Conservation (phyloP, 345 rosid genomes). For the Camelina sativa region DNA sequence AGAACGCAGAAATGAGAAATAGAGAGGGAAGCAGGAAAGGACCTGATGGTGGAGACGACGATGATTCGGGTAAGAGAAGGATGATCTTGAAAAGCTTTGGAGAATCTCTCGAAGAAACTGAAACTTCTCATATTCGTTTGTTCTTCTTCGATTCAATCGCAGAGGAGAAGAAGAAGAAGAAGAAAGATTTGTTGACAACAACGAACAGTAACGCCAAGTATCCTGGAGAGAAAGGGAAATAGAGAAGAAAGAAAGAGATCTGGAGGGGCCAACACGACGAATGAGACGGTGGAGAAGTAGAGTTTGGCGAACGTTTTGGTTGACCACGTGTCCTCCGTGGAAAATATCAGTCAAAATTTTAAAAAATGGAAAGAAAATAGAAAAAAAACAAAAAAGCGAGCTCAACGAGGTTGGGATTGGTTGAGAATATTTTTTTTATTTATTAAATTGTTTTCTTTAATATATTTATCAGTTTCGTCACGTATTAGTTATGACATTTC, state of each 20-base stretch:
- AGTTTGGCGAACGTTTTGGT: conserved; percentile 20
- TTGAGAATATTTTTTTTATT: background rate
- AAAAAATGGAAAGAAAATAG: background rate
- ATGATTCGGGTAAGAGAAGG: conserved; percentile 72
- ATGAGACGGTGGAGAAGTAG: conserved; percentile 36
- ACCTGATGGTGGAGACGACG: conserved; percentile 86
- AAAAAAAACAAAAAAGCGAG: background rate
- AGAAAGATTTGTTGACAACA: conserved; percentile 26
- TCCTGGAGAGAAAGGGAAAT: conserved; percentile 36
- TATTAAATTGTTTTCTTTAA: background rate
- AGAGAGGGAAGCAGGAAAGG: conserved; percentile 8
- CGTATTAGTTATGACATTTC: conserved; percentile 17
- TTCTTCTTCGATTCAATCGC: background rate
- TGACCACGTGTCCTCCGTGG: conserved; percentile 30
- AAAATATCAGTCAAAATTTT: background rate
- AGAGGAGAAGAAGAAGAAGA: background rate
- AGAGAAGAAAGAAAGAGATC: background rate
- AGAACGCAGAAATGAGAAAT: background rate
- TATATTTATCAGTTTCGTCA: background rate
- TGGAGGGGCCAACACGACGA: background rate
- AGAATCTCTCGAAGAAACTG: conserved; percentile 59
- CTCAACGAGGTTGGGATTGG: conserved; percentile 38
- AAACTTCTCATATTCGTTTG: conserved; percentile 59
- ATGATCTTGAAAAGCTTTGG: conserved; percentile 67
- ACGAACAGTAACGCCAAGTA: conserved; percentile 26